Conservation (phyloP, 495 filamentous ascomycete genomes). For the Penicillium bovifimosum region DNA sequence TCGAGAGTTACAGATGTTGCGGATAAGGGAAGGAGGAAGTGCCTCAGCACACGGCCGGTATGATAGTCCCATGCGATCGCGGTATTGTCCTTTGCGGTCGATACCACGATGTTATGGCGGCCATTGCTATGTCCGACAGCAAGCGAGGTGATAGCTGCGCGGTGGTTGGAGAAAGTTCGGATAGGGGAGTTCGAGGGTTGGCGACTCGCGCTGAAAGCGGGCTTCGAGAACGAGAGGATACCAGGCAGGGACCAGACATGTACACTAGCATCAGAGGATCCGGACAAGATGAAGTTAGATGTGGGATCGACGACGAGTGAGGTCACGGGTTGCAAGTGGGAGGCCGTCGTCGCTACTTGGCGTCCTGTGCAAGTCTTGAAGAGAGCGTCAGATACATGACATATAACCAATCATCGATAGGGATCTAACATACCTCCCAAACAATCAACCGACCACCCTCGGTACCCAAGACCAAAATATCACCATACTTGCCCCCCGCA, state of each 20-base stretch:
- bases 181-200: conserved; percentile 48
- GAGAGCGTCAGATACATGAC: neutral
- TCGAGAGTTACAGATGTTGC: conserved; percentile 73
- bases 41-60: conserved; percentile 67
- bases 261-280: conserved; percentile 81
- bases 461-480: conserved; percentile 76
- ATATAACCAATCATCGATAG: neutral
- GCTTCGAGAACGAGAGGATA: conserved; percentile 61
- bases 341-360: conserved; percentile 77
- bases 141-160: conserved; percentile 69
- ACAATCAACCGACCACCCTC: conserved; percentile 78
- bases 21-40: conserved; percentile 66
- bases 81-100: conserved; percentile 72
- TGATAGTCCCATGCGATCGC: conserved; percentile 87
- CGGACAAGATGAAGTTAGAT: conserved; percentile 76
- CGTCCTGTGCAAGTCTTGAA: conserved; percentile 75
- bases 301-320: conserved; percentile 65
- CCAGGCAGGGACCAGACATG: conserved; percentile 80
- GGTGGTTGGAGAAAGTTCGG: conserved; percentile 70
- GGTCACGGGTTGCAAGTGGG: conserved; percentile 82
- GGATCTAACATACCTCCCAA: conserved; percentile 73
- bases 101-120: conserved; percentile 68
- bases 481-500: conserved; percentile 54
- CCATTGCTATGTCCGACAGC: conserved; percentile 61
- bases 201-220: conserved; percentile 29